phyloP scores from a whole-genome alignment of 768 basidiomycete genomes.

The Amanita brunnescens region DNA sequence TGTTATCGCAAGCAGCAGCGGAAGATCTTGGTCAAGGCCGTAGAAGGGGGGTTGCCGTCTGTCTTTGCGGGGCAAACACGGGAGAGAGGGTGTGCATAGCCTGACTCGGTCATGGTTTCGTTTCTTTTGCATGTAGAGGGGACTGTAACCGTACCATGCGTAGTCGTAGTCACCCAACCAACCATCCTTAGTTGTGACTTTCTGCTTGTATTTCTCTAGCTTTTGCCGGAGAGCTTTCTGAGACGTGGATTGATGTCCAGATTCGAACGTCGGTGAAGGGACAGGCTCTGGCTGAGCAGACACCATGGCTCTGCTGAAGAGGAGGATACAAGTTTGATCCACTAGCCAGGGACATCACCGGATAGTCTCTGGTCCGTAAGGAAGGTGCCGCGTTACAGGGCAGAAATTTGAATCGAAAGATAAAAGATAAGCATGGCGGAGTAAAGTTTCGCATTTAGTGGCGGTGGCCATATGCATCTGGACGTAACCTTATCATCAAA shows the following conservation, averaged over 20 bases:
- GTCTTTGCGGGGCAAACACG: slow-evolving; percentile 36
- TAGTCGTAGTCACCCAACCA: slow-evolving; percentile 88
- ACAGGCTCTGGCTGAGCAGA: neutral
- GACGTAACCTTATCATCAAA: neutral
- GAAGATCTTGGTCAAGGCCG: slow-evolving; percentile 61
- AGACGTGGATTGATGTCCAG: neutral
- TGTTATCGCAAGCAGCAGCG: slow-evolving; percentile 62
- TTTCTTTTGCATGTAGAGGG: neutral
- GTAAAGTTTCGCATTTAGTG: too few relatives aligned
- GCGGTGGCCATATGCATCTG: too few relatives aligned
- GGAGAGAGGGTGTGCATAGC: slow-evolving; percentile 63
- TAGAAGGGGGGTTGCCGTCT: slow-evolving; percentile 61
- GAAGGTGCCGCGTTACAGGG: too few relatives aligned
- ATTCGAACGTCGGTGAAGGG: neutral
- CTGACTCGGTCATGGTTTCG: slow-evolving; percentile 13
- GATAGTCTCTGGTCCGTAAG: too few relatives aligned
- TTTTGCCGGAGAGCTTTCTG: neutral
- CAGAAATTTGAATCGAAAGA: too few relatives aligned
- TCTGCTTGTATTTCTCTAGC: slow-evolving; percentile 16
- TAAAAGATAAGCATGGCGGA: too few relatives aligned
- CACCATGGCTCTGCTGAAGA: too few relatives aligned
- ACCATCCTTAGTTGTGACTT: slow-evolving; percentile 42
- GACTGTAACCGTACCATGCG: slow-evolving; percentile 29
- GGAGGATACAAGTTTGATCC: too few relatives aligned
- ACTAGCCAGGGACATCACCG: too few relatives aligned